Conservation (phyloP, 2,329 filamentous ascomycete species). For the Penicillium olsonii region DNA sequence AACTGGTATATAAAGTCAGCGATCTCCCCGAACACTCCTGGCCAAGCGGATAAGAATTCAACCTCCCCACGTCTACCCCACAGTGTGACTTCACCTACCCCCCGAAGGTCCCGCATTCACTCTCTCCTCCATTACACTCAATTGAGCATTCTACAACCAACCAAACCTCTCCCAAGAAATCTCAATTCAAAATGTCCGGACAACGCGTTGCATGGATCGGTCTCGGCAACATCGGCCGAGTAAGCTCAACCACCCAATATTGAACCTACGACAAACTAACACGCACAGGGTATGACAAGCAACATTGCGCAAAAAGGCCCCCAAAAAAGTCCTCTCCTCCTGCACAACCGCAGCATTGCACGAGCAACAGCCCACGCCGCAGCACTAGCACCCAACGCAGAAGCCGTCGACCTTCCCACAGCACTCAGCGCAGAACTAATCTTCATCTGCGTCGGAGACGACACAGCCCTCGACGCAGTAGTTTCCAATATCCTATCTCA, state of each 20-base stretch:
- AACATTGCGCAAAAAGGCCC: slow-evolving; percentile 79
- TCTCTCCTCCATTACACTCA: neutral
- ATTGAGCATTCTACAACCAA: neutral
- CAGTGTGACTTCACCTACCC: slow-evolving; percentile 3
- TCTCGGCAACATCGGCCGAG: slow-evolving; percentile 83
- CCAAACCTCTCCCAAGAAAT: slow-evolving; percentile 5
- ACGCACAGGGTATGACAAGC: slow-evolving; percentile 72
- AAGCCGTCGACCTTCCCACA: slow-evolving; percentile 65
- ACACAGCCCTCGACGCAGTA: slow-evolving; percentile 67
- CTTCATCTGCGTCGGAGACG: slow-evolving; percentile 78
- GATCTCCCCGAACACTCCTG: too few relatives aligned
- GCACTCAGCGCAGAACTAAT: slow-evolving; percentile 75
- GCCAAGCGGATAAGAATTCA: slow-evolving; percentile 16
- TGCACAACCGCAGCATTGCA: slow-evolving; percentile 77
- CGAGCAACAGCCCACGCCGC: slow-evolving; percentile 65
- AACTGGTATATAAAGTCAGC: too few relatives aligned
- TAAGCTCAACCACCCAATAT: slow-evolving; percentile 44
- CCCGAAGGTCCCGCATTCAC: neutral
- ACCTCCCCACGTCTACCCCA: slow-evolving; percentile 20
- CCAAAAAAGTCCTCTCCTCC: slow-evolving; percentile 68
- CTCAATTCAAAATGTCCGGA: slow-evolving; percentile 27
- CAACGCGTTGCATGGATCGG: slow-evolving; percentile 73
- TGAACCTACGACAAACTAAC: neutral
- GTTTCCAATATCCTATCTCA: slow-evolving; percentile 57
- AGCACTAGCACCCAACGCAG: slow-evolving; percentile 60